A percentile compares a stretch with the other conserved stretches of the same genome.
Conservation (phyloP, 192 early-diverging fungal species). For the Glomus cerebriforme region DNA sequence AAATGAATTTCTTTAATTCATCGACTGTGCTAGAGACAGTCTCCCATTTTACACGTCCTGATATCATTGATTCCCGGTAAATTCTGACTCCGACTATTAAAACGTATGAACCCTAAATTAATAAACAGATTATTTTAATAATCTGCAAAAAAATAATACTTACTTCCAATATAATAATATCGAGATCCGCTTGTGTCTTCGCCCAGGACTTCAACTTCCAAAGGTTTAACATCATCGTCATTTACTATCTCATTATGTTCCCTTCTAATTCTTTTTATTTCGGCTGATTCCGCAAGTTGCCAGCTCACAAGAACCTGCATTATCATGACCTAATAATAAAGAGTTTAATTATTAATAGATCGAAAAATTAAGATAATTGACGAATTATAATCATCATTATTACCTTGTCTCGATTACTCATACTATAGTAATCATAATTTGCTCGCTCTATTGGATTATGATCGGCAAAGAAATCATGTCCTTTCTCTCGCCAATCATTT, state of each 20-base stretch:
- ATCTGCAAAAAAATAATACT: not conserved
- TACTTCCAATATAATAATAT: slow-evolving; percentile 20
- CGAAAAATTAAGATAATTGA: not conserved
- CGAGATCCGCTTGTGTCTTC: not conserved
- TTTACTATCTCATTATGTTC: not conserved
- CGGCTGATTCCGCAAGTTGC: not conserved
- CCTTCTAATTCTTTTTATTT: not conserved
- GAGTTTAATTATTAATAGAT: no score
- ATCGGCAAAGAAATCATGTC: not conserved
- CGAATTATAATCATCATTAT: not conserved
- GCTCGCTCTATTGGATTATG: not conserved
- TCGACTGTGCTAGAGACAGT: not conserved
- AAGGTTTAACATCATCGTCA: not conserved
- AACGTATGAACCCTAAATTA: not conserved
- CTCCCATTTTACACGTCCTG: not conserved
- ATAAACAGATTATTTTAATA: not conserved
- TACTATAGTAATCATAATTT: not conserved
- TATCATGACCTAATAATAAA: slow-evolving; percentile 4
- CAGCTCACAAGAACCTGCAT: slow-evolving; percentile 4
- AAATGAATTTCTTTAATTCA: not conserved
- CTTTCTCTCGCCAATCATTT: not conserved
- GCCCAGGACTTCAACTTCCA: slow-evolving; percentile 14
- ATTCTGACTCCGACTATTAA: slow-evolving; percentile 6
- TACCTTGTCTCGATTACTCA: not conserved
- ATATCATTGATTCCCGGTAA: slow-evolving; percentile 10